These are phyloP conservation scores for Buxus sempervirens DNA, from an alignment of 164 flowering plant species.

Conservation along the genomic window DNA sequence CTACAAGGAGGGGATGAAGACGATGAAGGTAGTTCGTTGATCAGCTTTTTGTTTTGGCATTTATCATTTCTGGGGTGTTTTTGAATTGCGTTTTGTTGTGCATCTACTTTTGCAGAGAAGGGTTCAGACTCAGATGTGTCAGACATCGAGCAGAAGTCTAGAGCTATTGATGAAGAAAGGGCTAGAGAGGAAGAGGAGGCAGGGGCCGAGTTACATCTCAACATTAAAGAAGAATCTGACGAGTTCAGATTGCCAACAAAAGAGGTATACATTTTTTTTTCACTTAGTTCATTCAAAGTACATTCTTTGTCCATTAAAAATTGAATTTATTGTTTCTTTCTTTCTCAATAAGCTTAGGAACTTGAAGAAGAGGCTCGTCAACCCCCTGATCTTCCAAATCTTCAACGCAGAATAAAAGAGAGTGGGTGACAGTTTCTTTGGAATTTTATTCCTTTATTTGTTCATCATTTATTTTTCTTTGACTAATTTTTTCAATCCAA, in stretches of 20 bases:
- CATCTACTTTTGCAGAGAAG: constrained; percentile 26
- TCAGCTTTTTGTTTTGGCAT: neutral
- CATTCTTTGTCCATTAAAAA: neutral
- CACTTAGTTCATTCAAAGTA: neutral
- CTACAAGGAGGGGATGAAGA: constrained; percentile 61
- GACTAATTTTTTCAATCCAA: neutral
- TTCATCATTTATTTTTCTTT: neutral
- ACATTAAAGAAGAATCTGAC: constrained; percentile 74
- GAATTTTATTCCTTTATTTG: neutral
- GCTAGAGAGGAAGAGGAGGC: constrained; percentile 52
- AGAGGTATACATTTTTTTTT: constrained; percentile 41
- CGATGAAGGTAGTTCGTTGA: constrained; percentile 30
- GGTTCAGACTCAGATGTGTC: constrained; percentile 41
- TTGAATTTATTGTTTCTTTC: neutral
- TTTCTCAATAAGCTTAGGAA: constrained; percentile 42
- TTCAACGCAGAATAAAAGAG: constrained; percentile 80
- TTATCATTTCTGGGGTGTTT: neutral
- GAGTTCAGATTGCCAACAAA: constrained; percentile 81
- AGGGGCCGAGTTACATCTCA: constrained; percentile 53
- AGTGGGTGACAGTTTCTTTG: too few relatives aligned
- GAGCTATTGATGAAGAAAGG: constrained; percentile 47
- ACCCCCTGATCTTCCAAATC: constrained; percentile 76
- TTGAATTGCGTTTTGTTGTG: neutral
- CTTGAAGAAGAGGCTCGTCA: constrained; percentile 65
- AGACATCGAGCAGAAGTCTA: constrained; percentile 56